Base-by-base conservation (phyloP, 257 asterid species). In the Schizonepeta tenuifolia region DNA sequence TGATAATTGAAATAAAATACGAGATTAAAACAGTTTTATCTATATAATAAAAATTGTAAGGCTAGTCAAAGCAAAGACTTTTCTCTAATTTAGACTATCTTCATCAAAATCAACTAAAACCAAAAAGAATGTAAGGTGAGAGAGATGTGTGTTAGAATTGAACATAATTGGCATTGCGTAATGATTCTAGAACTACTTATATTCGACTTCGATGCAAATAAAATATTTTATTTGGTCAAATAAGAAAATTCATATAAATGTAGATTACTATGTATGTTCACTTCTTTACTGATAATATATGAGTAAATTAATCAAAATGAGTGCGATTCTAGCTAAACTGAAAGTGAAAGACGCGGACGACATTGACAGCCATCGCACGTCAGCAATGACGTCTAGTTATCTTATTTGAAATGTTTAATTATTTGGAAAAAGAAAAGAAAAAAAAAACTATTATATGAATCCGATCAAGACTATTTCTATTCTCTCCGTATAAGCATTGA, bases 31-130 rank as follows among this genome's bases (percentile, higher is more conserved):
- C 2, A 51, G 20, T 1, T 51, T 18, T 0, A 8, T 51, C 14
- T 53, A 20, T 9, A 21, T 6, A n/a, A 28, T 3, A 10, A 17
- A 21, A 22, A 20, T 9, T 40, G 36, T 13, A 70, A 24, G 9
- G 43, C 58, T 24, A 44, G 67, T 70, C 67, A 41, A 57, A 57
- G 47, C 33, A 58, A 43, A 10, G 47, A 70, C 49, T 15, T 43
- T 51, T 70, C 9, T 28, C 35, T 41, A 64, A 40, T 8, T 53
- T 9, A 53, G 3, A 49, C 18, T 13, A 58, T 67, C 50, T 17
- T 50, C 49, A 20, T 6, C 20, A 49, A 14, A 47, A 15, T 0
- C 53, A 13, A 46, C 18, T n/a, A 12, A 18, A 51, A 22, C 41
- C 9, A 36, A 1, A 70, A 24, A 56, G 12, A 15, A 56, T 22